Base-by-base conservation (phyloP, 202 grass and related monocot genomes). In the Bolboschoenoplectus hybrid region DNA sequence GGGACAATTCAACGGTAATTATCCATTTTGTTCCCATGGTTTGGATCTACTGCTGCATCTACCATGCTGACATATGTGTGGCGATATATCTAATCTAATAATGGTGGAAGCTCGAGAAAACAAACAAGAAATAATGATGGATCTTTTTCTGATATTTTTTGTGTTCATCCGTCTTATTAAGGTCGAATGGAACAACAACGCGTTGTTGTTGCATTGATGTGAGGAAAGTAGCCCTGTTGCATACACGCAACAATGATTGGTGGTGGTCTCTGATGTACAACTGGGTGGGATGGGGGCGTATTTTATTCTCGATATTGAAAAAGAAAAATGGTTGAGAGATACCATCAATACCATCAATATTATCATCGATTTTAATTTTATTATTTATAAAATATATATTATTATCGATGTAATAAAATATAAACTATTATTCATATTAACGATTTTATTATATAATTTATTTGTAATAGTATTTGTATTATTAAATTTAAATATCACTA, bases 1-100 rank as follows among this genome's bases (percentile, higher is more conserved):
- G 80, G 58, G 58, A 82, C 58, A 47, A 50, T 65, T 65, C 57
- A 65, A 82, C 80, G 47, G 7, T 82, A 38, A 47, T 64, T 82
- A 65, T 82, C 80, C 80, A 82, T 65, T 65, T 63, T 63, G 35
- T 64, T 82, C 13, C 17, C 16, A 16, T 49, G 34, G 19, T 8
- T 34, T 82, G 38, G 79, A 65, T 82, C 32, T 60, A 13, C 75
- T 82, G 39, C 3, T 43, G 19, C 2, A 9, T 1, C 3, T 9
- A 10, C 44, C 9, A 6, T 63, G 58, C 40, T 63, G 17, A 49
- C 11, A 32, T 45, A 11, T 64, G 57, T 64, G 38, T 13, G 58
- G 38, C 52, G 17, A 63, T 16, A 71, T 61, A 61, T 17, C 5
- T 26, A 26, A 26, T 26, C 26, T 26, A 26, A 26, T 26, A 26